Evolutionary conservation across 2,329 filamentous ascomycete genomes (phyloP).

Genomic region (Helminthosporium solani): DNA sequence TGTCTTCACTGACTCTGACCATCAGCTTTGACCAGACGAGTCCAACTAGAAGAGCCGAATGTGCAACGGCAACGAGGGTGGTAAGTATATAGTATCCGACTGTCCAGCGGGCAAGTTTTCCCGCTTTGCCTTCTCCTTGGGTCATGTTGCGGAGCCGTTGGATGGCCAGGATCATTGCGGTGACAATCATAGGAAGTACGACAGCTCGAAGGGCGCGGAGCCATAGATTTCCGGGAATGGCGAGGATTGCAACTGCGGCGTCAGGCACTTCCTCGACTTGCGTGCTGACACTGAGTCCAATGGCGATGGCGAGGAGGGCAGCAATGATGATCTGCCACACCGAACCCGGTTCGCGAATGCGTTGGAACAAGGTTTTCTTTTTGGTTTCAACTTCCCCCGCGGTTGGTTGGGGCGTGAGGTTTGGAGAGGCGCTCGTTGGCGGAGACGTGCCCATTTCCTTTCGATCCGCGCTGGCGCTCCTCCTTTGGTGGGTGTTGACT

Average conservation of each 20-base stretch:
- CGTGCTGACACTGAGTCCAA: too few species aligned
- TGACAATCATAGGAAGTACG: conserved; percentile 52
- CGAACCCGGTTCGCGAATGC: background rate
- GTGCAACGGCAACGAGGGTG: conserved; percentile 52
- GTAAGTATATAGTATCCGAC: conserved; percentile 54
- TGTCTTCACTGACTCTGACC: conserved; percentile 36
- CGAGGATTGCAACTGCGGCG: too few species aligned
- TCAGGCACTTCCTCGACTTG: too few species aligned
- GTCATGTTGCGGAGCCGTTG: conserved; percentile 52
- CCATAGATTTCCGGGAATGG: too few species aligned
- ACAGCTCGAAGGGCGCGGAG: too few species aligned
- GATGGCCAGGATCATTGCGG: conserved; percentile 55
- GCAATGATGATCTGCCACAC: too few species aligned
- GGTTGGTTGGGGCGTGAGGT: background rate
- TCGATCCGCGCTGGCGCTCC: too few species aligned
- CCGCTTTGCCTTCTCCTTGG: conserved; percentile 45
- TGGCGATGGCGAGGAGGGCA: too few species aligned
- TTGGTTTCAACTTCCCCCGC: too few species aligned
- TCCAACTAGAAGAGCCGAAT: conserved; percentile 50
- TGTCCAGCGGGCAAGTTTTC: conserved; percentile 50
- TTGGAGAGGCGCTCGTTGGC: background rate
- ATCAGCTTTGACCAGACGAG: conserved; percentile 54
- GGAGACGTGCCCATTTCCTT: too few species aligned
- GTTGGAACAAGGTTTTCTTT: background rate
- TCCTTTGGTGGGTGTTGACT: too few species aligned